Base-by-base conservation (phyloP, 1,284 basidiomycete species). In the Heterobasidion irregulare region DNA sequence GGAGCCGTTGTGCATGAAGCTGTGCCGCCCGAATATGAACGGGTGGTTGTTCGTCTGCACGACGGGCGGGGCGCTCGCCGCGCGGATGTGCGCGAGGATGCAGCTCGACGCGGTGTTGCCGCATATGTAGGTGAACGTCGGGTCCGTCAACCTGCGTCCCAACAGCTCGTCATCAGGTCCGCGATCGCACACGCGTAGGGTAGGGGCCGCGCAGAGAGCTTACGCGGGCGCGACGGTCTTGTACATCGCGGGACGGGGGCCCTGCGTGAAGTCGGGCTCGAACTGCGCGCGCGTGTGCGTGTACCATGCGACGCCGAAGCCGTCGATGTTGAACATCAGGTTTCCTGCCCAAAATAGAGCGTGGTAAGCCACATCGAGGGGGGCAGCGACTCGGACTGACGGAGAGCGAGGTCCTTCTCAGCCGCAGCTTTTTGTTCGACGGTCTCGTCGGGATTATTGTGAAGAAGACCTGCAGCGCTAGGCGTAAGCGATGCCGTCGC, bases 1-100 rank as follows among this genome's bases (percentile, higher is more conserved):
- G 52, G 56, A 59, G 44, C 72, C 72, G 65, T 73, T 72, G 63
- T 73, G 72, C 66, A 71, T 71, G 62, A 74, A 72, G 38, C 64
- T 58, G 58, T 68, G 65, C 8, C 70, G 66, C 8, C 71, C 72
- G 54, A 72, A 72, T 9, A 61, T 57, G 62, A 70, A 73, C n/a
- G 72, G 72, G 60, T 73, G 71, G 60, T 63, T 66, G 66, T 74
- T 73, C 56, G 63, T 66, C 55, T 62, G 62, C 32, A 65, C 64
- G 59, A 70, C 66, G 15, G 63, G 60, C 7, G 62, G 52, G 36
- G 65, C 65, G 41, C 62, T 62, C 10, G 68, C 71, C 43, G 69
- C 68, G 54, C 71, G 66, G 56, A 73, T 67, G 61, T 72, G 71
- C 10, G 68, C 70, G 57, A 73, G 68, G 16, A 71, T 59, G 44